These are phyloP conservation scores for Hebeloma cylindrosporum DNA, from an alignment of 768 basidiomycete genomes.

Conservation along the genomic window DNA sequence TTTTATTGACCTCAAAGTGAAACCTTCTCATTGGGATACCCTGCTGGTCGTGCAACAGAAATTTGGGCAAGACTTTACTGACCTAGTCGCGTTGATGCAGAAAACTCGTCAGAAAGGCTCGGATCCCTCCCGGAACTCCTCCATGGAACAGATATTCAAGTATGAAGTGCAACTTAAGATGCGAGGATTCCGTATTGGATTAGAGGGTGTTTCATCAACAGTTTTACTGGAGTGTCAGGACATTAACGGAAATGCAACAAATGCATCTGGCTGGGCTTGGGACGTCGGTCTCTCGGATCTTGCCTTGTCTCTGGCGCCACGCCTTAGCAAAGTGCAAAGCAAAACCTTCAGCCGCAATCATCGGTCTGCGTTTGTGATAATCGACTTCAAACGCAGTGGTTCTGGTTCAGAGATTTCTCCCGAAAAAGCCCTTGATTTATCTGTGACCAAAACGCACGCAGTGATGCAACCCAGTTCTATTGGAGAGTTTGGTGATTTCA, in stretches of 20 bases:
- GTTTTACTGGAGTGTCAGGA: slow-evolving; percentile 76
- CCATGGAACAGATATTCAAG: slow-evolving; percentile 22
- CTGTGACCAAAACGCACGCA: slow-evolving; percentile 79
- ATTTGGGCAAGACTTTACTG: slow-evolving; percentile 87
- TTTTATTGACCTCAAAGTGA: slow-evolving; percentile 69
- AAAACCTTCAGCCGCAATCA: slow-evolving; percentile 56
- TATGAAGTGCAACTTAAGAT: slow-evolving; percentile 62
- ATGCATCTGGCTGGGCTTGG: slow-evolving; percentile 54
- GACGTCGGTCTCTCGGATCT: slow-evolving; percentile 71
- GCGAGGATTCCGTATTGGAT: slow-evolving; percentile 76
- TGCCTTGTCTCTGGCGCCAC: slow-evolving; percentile 80
- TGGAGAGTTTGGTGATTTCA: slow-evolving; percentile 84
- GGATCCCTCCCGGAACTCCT: slow-evolving; percentile 18
- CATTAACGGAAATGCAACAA: slow-evolving; percentile 62
- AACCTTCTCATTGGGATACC: slow-evolving; percentile 83
- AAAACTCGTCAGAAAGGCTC: slow-evolving; percentile 46
- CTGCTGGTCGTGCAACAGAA: slow-evolving; percentile 83
- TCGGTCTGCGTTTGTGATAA: slow-evolving; percentile 78
- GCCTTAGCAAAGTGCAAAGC: slow-evolving; percentile 36
- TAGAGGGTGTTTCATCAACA: slow-evolving; percentile 73
- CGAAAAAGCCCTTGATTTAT: slow-evolving; percentile 47
- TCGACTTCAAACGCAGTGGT: slow-evolving; percentile 62
- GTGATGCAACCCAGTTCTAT: slow-evolving; percentile 95
- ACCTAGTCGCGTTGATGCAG: slow-evolving; percentile 65
- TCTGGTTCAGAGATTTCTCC: slow-evolving; percentile 25